Base-by-base conservation (phyloP, 805 yeast species). In the Yarrowia sp. region DNA sequence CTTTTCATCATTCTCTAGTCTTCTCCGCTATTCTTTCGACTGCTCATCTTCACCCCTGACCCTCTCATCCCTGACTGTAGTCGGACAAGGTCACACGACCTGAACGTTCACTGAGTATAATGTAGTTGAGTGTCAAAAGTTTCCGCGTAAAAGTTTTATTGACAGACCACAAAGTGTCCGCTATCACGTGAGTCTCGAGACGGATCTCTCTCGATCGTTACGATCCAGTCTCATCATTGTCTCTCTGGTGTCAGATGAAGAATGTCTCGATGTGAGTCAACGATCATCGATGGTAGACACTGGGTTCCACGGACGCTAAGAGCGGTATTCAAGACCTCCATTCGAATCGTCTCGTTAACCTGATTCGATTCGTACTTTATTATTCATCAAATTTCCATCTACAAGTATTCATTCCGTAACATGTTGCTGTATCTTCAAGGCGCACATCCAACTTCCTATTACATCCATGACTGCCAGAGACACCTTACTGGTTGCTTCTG, bases 1-100 rank as follows among this genome's bases (percentile, higher is more conserved):
- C 7, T 26, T 26, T 3, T 26, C 7, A 26, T 3, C 32, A 26
- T 5, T 26, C 32, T 26, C 32, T 26, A 26, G 32, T 26, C 4
- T 26, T 26, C 32, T 26, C 32, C 7, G 32, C 7, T 26, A 26
- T 26, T 26, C 32, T 3, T 5, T 26, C 32, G 32, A 26, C 32
- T 26, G 4, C 32, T 26, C 32, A 26, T 26, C 32, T 26, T 26
- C 32, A 26, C 32, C 32, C 32, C 32, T 26, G 32, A 26, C 32
- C 32, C 32, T 26, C 32, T 26, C 32, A 26, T 26, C 32, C 32
- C 32, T 26, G 32, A 26, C 32, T 26, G 32, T 26, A 26, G 32
- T 26, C 32, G 32, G 32, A 26, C 32, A 26, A 26, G 59, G 59
- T 53, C 59, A 53, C 59, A 53, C 59, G 59, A 53, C 59, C 19